Conservation (phyloP, 2,329 filamentous ascomycete species). For the Phialophora verrucosa region DNA sequence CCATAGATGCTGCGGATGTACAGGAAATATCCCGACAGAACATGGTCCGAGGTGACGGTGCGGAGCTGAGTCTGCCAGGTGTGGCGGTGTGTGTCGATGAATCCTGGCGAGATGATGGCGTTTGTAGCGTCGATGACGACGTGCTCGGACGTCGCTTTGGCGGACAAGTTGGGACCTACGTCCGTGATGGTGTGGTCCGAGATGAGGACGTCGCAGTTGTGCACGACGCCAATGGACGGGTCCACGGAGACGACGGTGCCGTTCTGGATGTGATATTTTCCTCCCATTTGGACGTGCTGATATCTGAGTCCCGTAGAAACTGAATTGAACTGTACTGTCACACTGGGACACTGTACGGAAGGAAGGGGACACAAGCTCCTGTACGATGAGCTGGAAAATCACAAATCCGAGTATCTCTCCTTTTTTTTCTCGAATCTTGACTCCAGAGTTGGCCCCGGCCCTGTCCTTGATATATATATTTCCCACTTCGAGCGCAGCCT, state of each 20-base stretch:
- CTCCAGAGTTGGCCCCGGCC: too few species aligned
- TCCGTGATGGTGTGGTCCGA: conserved; percentile 25
- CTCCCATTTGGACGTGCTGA: neutral
- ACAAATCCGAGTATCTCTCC: too few species aligned
- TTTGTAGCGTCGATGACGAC: conserved; percentile 50
- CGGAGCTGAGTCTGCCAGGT: conserved; percentile 52
- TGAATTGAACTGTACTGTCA: too few species aligned
- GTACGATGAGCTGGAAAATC: too few species aligned
- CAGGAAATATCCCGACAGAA: conserved; percentile 49
- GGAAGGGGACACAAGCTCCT: too few species aligned
- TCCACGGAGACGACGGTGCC: conserved; percentile 28
- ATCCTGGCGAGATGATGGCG: conserved; percentile 43
- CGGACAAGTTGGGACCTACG: conserved; percentile 23
- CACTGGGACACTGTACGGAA: too few species aligned
- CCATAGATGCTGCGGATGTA: conserved; percentile 24
- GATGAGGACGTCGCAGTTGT: conserved; percentile 25
- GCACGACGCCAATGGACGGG: conserved; percentile 21
- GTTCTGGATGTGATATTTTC: conserved; percentile 26
- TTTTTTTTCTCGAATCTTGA: too few species aligned
- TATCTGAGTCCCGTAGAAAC: neutral
- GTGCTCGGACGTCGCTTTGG: conserved; percentile 5
- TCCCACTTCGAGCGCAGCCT: too few species aligned
- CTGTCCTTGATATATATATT: too few species aligned
- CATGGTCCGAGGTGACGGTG: conserved; percentile 48
- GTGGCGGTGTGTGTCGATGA: conserved; percentile 46